phyloP scores from a whole-genome alignment of 371 early-diverging fungal genomes.

The Mortierella polycephala region DNA sequence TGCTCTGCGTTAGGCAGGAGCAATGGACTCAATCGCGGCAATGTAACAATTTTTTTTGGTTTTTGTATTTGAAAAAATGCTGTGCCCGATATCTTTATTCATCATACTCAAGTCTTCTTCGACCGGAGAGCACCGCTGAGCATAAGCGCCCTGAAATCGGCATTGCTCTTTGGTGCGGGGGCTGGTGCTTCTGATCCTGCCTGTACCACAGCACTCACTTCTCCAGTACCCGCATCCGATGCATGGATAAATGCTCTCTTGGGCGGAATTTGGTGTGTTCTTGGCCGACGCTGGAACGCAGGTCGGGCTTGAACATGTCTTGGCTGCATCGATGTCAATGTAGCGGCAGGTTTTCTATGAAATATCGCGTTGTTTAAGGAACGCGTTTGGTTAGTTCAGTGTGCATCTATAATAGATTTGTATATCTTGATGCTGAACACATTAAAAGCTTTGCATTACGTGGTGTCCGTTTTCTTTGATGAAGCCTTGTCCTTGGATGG shows the following conservation, averaged over 20 bases:
- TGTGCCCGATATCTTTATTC: no score
- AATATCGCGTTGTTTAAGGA: no score
- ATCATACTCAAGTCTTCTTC: background rate
- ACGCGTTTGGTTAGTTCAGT: no score
- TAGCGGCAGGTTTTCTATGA: slow-evolving; percentile 2
- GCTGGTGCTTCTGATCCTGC: slow-evolving; percentile 3
- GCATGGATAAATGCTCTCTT: slow-evolving; percentile 20
- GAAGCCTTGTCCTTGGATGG: no score
- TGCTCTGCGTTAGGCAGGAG: no score
- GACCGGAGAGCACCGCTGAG: slow-evolving; percentile 32
- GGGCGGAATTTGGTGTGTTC: background rate
- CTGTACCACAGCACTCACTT: background rate
- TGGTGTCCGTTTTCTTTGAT: no score
- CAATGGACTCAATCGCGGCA: no score
- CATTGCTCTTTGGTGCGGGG: slow-evolving; percentile 30
- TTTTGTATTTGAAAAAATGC: no score
- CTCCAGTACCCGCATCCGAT: background rate
- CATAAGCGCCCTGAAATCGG: slow-evolving; percentile 30
- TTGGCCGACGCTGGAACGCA: background rate
- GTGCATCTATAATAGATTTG: no score
- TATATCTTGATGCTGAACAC: no score
- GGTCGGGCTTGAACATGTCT: slow-evolving; percentile 12
- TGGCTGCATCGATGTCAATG: slow-evolving; percentile 26
- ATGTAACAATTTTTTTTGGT: no score
- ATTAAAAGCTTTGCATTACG: no score